Percentiles rank a stretch among this genome's conserved stretches.
Evolutionary conservation across 1,284 basidiomycete species (phyloP).

Genomic region (Rhodotorula mucilaginosa): DNA sequence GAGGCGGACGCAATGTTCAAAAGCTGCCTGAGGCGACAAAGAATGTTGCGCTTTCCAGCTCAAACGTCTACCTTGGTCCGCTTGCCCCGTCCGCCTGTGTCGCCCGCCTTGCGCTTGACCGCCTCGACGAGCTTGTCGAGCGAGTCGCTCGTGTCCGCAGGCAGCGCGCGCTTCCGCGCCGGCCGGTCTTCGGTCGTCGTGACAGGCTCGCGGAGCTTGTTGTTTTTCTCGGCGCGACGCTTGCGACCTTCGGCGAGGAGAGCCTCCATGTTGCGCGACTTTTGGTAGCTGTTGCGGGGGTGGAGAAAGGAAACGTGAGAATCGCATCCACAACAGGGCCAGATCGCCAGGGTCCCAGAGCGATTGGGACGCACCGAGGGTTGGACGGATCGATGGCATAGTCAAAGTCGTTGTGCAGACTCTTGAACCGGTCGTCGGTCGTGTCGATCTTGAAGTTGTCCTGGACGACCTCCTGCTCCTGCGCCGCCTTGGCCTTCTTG

Average conservation of each 20-base stretch:
- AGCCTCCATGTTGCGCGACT: slow-evolving; percentile 80
- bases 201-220: slow-evolving; percentile 42
- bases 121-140: slow-evolving; percentile 72
- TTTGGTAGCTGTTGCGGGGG: slow-evolving; percentile 66
- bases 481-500: slow-evolving; percentile 60
- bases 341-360: background rate
- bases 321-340: slow-evolving; percentile 13
- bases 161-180: background rate
- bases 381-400: slow-evolving; percentile 96
- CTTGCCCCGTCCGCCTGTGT: slow-evolving; percentile 36
- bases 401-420: slow-evolving; percentile 80
- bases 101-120: slow-evolving; percentile 68
- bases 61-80: slow-evolving; percentile 14
- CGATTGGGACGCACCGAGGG: slow-evolving; percentile 68
- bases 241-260: slow-evolving; percentile 62
- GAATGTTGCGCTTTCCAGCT: background rate
- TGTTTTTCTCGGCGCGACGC: slow-evolving; percentile 55
- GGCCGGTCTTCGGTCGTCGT: slow-evolving; percentile 17
- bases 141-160: slow-evolving; percentile 36
- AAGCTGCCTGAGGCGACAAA: too few species aligned
- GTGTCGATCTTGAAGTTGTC: slow-evolving; percentile 73
- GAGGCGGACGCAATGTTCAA: too few species aligned
- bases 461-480: slow-evolving; percentile 61
- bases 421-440: slow-evolving; percentile 82
- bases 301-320: too few species aligned